phyloP scores from a whole-genome alignment of 257 asterid species.

The Primulina tabacum region DNA sequence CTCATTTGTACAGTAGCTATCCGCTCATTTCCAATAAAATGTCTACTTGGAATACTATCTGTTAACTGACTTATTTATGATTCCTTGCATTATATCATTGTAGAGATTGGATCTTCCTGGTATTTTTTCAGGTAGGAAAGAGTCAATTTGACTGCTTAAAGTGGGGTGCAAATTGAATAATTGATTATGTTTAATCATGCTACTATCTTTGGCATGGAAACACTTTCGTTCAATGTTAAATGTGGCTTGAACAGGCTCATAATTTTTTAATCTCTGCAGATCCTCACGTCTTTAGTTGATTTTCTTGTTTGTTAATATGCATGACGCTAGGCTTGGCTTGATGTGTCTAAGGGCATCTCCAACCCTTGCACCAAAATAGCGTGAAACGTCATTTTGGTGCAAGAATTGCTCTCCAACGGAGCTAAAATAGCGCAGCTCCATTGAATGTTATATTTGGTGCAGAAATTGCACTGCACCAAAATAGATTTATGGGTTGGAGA shows the following conservation, averaged over 20 bases:
- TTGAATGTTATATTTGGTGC: too few relatives aligned
- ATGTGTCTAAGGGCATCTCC: too few relatives aligned
- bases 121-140: neutral
- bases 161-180: neutral
- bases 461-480: too few relatives aligned
- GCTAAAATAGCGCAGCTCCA: too few relatives aligned
- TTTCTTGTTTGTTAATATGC: neutral
- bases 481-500: too few relatives aligned
- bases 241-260: slow-evolving; percentile 10
- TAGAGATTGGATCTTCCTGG: neutral
- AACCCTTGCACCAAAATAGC: too few relatives aligned
- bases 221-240: neutral
- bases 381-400: too few relatives aligned
- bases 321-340: neutral
- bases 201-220: neutral
- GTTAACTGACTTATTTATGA: neutral
- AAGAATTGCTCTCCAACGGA: too few relatives aligned
- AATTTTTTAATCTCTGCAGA: neutral
- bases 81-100: neutral
- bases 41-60: neutral
- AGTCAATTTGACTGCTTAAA: neutral
- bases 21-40: slow-evolving; percentile 10
- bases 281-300: neutral
- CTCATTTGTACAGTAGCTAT: neutral
- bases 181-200: neutral